Percentiles rank a stretch among this genome's conserved stretches.
Evolutionary conservation across 2,329 filamentous ascomycete genomes (phyloP).

Genomic region (Aspergillus luchuensis): DNA sequence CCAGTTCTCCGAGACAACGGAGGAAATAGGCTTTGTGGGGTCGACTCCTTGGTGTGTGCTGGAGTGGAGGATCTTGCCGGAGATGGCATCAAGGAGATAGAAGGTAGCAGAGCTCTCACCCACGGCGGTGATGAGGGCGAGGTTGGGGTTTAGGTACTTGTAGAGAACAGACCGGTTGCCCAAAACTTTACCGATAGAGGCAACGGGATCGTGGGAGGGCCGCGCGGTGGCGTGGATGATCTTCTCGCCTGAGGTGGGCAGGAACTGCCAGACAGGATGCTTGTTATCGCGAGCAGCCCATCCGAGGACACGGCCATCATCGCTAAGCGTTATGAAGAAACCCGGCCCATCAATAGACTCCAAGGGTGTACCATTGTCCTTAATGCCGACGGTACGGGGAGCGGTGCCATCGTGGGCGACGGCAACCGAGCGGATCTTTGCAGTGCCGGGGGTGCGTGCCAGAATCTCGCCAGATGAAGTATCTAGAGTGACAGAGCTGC

Average conservation of each 20-base stretch:
- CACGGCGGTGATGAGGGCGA: constrained; percentile 72
- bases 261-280: constrained; percentile 70
- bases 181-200: constrained; percentile 91
- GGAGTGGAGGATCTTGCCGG: constrained; percentile 76
- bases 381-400: constrained; percentile 34
- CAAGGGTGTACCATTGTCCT: constrained; percentile 38
- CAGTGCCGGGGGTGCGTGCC: constrained; percentile 29
- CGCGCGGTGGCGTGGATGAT: constrained; percentile 69
- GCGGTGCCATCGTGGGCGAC: constrained; percentile 30
- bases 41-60: constrained; percentile 74
- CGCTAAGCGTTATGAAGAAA: constrained; percentile 45
- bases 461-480: constrained; percentile 47
- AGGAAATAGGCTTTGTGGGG: constrained; percentile 69
- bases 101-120: constrained; percentile 67
- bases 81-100: constrained; percentile 82
- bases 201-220: constrained; percentile 78
- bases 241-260: constrained; percentile 64
- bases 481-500: constrained; percentile 60
- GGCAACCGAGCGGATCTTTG: constrained; percentile 36
- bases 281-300: constrained; percentile 44
- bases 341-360: constrained; percentile 34
- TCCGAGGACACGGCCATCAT: constrained; percentile 46
- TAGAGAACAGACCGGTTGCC: constrained; percentile 92
- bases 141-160: constrained; percentile 93
- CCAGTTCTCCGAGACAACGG: constrained; percentile 91